These are phyloP conservation scores for Crithidia thermophila DNA, from an alignment of 208 protist genomes.

Conservation along the genomic window DNA sequence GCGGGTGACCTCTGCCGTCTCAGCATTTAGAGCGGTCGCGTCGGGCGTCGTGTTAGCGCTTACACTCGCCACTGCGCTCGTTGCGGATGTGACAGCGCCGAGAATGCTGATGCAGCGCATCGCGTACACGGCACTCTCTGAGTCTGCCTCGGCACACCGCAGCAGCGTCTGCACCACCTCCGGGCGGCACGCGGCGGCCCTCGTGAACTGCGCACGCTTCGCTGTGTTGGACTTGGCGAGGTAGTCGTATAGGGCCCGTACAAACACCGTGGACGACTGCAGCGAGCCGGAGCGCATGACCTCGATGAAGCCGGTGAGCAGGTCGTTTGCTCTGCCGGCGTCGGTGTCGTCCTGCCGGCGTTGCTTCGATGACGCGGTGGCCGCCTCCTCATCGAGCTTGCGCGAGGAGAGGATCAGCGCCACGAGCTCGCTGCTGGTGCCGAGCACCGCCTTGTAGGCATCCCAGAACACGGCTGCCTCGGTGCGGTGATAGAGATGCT, in stretches of 20 bases:
- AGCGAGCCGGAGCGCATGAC: slow-evolving; percentile 71
- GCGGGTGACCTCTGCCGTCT: not conserved
- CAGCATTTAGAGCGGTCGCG: not conserved
- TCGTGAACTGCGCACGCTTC: slow-evolving; percentile 49
- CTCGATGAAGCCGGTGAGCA: slow-evolving; percentile 57
- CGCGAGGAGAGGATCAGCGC: slow-evolving; percentile 2
- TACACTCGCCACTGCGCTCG: not conserved
- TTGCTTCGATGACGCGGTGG: not conserved
- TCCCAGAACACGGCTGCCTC: slow-evolving; percentile 56
- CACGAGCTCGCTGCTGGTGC: slow-evolving; percentile 54
- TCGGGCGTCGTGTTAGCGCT: not conserved
- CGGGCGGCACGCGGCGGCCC: slow-evolving; percentile 44
- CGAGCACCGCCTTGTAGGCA: slow-evolving; percentile 64
- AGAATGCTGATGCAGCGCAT: slow-evolving; percentile 78
- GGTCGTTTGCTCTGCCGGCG: not conserved
- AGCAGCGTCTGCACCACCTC: slow-evolving; percentile 68
- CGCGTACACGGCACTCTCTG: slow-evolving; percentile 58
- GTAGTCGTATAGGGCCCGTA: slow-evolving; percentile 72
- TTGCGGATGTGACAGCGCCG: slow-evolving; percentile 49
- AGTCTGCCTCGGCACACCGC: slow-evolving; percentile 42
- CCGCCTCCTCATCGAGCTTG: slow-evolving; percentile 1
- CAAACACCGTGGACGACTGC: slow-evolving; percentile 81
- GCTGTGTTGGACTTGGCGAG: slow-evolving; percentile 38
- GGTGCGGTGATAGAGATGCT: slow-evolving; percentile 45
- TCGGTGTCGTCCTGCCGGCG: not conserved